These are phyloP conservation scores for Clonostachys rhizophaga DNA, from an alignment of 2,329 filamentous ascomycete genomes.

Conservation along the genomic window DNA sequence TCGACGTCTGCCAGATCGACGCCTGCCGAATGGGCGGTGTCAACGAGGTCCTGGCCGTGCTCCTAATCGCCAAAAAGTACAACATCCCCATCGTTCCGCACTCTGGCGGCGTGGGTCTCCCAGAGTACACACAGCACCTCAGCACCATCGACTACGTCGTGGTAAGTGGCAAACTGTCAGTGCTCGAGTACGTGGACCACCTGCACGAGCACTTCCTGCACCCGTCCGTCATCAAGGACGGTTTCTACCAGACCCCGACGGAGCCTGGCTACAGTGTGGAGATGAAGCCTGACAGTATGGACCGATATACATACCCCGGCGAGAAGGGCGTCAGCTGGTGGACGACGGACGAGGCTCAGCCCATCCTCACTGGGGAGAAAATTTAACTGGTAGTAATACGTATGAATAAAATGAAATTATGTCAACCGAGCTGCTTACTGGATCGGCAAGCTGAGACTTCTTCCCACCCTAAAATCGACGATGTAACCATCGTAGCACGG, in stretches of 20 bases:
- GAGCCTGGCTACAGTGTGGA: conserved; percentile 87
- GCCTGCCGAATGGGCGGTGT: conserved; percentile 86
- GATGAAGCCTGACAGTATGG: conserved; percentile 90
- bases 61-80: conserved; percentile 79
- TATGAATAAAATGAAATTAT: background rate
- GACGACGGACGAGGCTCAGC: conserved; percentile 73
- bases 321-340: conserved; percentile 80
- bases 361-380: conserved; percentile 62
- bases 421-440: too few relatives aligned
- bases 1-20: conserved; percentile 87
- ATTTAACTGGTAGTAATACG: conserved; percentile 29
- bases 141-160: conserved; percentile 91
- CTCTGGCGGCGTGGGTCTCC: conserved; percentile 82
- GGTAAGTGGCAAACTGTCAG: conserved; percentile 73
- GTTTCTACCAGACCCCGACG: conserved; percentile 81
- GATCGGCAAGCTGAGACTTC: too few relatives aligned
- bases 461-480: too few relatives aligned
- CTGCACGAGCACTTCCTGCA: conserved; percentile 90
- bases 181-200: conserved; percentile 90
- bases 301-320: conserved; percentile 71
- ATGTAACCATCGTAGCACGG: too few relatives aligned
- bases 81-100: conserved; percentile 82
- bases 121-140: conserved; percentile 91
- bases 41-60: conserved; percentile 86
- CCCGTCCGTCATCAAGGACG: conserved; percentile 74